phyloP scores from a whole-genome alignment of 352 stramenopile genomes.

The Pythium aristosporum region DNA sequence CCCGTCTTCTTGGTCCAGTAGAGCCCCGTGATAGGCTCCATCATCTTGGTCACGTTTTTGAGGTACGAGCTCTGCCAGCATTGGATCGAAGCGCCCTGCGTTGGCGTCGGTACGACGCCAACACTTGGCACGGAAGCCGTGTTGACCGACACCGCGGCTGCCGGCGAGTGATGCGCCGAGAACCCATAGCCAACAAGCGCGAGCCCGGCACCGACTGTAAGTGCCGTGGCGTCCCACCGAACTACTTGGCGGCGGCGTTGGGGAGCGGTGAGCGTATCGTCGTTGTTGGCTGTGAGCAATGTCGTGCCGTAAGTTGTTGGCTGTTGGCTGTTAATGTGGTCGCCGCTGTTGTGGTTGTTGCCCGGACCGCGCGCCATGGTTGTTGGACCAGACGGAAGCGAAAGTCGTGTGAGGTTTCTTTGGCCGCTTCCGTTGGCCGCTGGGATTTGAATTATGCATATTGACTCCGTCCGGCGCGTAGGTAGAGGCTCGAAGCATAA shows the following conservation, averaged over 20 bases:
- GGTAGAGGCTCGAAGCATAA: too few species aligned
- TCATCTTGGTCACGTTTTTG: conserved; percentile 60
- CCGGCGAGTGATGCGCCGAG: neutral
- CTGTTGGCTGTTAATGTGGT: too few species aligned
- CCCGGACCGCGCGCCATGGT: conserved; percentile 12
- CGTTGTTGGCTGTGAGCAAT: conserved; percentile 27
- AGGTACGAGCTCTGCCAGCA: conserved; percentile 72
- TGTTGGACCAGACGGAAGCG: neutral
- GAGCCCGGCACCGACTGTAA: conserved; percentile 29
- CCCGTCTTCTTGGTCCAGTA: conserved; percentile 37
- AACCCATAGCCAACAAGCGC: conserved; percentile 29
- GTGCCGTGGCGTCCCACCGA: conserved; percentile 29
- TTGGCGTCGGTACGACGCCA: too few species aligned
- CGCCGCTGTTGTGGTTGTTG: conserved; percentile 11
- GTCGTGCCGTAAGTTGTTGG: conserved; percentile 49
- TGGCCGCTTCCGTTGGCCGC: neutral
- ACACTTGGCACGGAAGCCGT: neutral
- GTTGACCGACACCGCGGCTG: neutral
- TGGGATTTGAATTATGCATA: conserved; percentile 6
- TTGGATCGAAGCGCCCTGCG: conserved; percentile 26
- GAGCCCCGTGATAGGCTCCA: conserved; percentile 48
- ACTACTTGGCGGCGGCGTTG: conserved; percentile 30
- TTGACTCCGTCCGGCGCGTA: too few species aligned
- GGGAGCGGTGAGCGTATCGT: conserved; percentile 21
- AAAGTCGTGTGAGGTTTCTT: neutral